Conservation (phyloP, 2,329 filamentous ascomycete genomes). For the Seiridium cupressi region DNA sequence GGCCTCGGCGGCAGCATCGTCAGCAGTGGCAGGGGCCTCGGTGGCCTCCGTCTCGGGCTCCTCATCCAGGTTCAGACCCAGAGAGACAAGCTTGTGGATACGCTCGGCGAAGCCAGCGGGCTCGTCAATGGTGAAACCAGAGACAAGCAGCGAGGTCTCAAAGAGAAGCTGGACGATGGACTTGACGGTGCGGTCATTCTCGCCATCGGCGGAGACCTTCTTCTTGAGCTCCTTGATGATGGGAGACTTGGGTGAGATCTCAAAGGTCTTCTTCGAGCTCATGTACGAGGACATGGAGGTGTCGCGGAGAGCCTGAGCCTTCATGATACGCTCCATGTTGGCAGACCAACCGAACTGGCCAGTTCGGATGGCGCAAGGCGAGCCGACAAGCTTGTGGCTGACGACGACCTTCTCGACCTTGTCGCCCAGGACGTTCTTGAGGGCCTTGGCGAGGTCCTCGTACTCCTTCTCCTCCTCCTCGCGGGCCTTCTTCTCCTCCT, state of each 20-base stretch:
- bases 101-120: constrained; percentile 96
- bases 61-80: constrained; percentile 97
- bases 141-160: constrained; percentile 97
- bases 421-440: constrained; percentile 99
- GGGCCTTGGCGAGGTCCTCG: constrained; percentile 88
- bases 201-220: constrained; percentile 96
- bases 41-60: constrained; percentile 68
- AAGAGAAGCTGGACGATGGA: constrained; percentile 97
- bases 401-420: constrained; percentile 99
- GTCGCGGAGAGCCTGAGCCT: constrained; percentile 99
- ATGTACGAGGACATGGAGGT: constrained; percentile 99
- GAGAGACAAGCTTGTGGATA: constrained; percentile 98
- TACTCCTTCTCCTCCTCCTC: constrained; percentile 98
- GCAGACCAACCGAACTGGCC: constrained; percentile 99
- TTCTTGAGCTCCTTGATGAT: constrained; percentile 99
- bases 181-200: constrained; percentile 99
- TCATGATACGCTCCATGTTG: constrained; percentile 99
- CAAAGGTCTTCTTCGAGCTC: constrained; percentile 99
- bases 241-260: constrained; percentile 97
- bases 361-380: constrained; percentile 97
- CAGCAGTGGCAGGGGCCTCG: constrained; percentile 50
- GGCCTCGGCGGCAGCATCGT: constrained; percentile 60
- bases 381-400: constrained; percentile 91
- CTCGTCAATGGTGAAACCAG: constrained; percentile 99
- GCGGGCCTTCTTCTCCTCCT: constrained; percentile 96